phyloP scores from a whole-genome alignment of 1,284 basidiomycete species.

The Apiotrichum domesticum region DNA sequence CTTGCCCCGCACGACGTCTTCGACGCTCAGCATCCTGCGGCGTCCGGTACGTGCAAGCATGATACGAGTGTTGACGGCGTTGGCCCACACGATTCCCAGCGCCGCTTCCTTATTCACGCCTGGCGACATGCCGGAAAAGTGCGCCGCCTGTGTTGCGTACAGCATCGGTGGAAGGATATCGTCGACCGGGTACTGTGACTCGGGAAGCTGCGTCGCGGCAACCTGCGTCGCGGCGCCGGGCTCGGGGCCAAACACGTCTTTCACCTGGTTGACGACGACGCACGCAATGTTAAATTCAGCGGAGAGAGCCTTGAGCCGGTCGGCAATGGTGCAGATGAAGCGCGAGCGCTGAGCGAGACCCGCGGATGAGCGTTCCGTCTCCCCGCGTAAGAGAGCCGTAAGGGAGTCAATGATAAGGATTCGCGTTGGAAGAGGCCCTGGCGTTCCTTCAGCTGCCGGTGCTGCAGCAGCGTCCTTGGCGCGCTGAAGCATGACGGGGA shows the following conservation, averaged over 20 bases:
- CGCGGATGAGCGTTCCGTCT: constrained; percentile 30
- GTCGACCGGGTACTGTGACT: background rate
- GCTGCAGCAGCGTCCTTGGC: background rate
- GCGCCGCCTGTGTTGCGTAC: constrained; percentile 67
- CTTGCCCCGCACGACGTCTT: constrained; percentile 14
- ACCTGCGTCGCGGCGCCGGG: background rate
- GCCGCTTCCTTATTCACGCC: constrained; percentile 64
- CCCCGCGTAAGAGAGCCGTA: constrained; percentile 65
- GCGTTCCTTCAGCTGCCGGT: background rate
- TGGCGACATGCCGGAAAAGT: constrained; percentile 62
- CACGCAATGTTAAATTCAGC: constrained; percentile 61
- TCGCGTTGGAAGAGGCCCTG: constrained; percentile 34
- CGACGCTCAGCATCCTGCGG: constrained; percentile 53
- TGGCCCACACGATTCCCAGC: constrained; percentile 84
- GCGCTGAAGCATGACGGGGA: constrained; percentile 56
- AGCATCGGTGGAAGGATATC: constrained; percentile 30
- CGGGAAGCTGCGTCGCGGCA: background rate
- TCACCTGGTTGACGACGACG: constrained; percentile 77
- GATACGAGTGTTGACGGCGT: constrained; percentile 74
- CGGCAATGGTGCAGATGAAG: constrained; percentile 60
- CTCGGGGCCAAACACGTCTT: constrained; percentile 56
- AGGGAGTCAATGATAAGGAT: constrained; percentile 75
- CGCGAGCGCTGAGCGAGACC: constrained; percentile 65
- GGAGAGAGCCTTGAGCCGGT: constrained; percentile 63
- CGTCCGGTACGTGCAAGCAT: constrained; percentile 72